Evolutionary conservation across 2,329 filamentous ascomycete genomes (phyloP).

Genomic region (Talaromyces marneffei): DNA sequence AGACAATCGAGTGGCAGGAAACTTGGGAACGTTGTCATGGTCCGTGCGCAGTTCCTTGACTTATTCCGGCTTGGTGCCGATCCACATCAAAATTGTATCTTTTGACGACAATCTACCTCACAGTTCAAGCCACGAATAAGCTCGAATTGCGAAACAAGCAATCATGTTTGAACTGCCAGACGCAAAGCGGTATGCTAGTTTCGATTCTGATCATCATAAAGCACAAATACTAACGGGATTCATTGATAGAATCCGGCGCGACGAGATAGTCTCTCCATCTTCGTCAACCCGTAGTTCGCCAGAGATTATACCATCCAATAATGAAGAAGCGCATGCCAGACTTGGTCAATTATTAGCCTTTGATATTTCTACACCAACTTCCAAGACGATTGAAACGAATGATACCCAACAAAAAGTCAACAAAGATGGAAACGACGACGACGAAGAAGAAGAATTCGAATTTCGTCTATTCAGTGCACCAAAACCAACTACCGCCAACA

Average conservation of each 20-base stretch:
- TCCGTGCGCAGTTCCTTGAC: not conserved
- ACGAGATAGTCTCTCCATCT: constrained; percentile 29
- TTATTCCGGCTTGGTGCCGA: not conserved
- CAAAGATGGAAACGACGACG: constrained; percentile 21
- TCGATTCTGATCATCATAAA: not conserved
- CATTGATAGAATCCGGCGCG: constrained; percentile 30
- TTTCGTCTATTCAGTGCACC: constrained; percentile 37
- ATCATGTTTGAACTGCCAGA: constrained; percentile 34
- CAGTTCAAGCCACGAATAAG: not conserved
- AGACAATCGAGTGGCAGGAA: not conserved
- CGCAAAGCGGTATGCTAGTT: constrained; percentile 30
- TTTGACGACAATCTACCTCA: not conserved
- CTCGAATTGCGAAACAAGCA: not conserved
- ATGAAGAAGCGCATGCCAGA: constrained; percentile 21
- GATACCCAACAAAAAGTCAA: constrained; percentile 6
- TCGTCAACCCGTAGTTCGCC: constrained; percentile 30
- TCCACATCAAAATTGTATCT: not conserved
- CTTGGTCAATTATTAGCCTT: constrained; percentile 31
- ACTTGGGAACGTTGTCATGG: not conserved
- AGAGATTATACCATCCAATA: constrained; percentile 24
- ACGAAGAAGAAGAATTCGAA: constrained; percentile 41
- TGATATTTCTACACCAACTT: constrained; percentile 22
- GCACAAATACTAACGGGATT: not conserved
- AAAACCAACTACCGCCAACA: constrained; percentile 14
- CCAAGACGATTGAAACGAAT: not conserved